Evolutionary conservation across 352 stramenopile species (phyloP).

Genomic region (Globisporangium splendens): DNA sequence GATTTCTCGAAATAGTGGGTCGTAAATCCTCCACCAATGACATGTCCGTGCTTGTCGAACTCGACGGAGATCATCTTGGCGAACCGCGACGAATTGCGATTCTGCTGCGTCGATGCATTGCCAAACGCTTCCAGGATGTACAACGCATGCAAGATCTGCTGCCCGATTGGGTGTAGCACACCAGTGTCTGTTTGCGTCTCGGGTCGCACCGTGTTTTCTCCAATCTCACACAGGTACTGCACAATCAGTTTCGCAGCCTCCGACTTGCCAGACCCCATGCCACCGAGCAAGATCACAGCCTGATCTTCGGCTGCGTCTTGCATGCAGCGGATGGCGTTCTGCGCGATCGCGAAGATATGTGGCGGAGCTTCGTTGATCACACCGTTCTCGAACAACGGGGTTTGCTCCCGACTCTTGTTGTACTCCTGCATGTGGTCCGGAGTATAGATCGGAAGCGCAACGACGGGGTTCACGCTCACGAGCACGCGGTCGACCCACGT

Average conservation of each 20-base stretch:
- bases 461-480: conserved; percentile 67
- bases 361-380: conserved; percentile 59
- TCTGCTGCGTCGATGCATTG: conserved; percentile 53
- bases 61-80: conserved; percentile 84
- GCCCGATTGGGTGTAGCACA: conserved; percentile 67
- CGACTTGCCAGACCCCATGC: conserved; percentile 74
- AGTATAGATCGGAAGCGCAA: conserved; percentile 76
- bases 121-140: conserved; percentile 79
- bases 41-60: conserved; percentile 70
- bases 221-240: conserved; percentile 80
- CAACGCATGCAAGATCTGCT: conserved; percentile 81
- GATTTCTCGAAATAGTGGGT: conserved; percentile 83
- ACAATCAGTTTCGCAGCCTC: conserved; percentile 80
- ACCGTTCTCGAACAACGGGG: conserved; percentile 48
- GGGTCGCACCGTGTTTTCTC: conserved; percentile 42
- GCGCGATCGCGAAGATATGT: conserved; percentile 73
- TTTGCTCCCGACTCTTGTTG: conserved; percentile 60
- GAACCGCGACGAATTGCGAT: conserved; percentile 74
- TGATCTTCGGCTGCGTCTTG: conserved; percentile 78
- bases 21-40: conserved; percentile 78
- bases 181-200: conserved; percentile 37
- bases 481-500: conserved; percentile 80
- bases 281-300: conserved; percentile 67
- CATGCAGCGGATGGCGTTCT: conserved; percentile 76
- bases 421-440: conserved; percentile 80